Percentiles rank a stretch among this genome's conserved stretches.
Evolutionary conservation across 257 asterid species (phyloP).

Genomic region (Parsonsia alboflavescens): DNA sequence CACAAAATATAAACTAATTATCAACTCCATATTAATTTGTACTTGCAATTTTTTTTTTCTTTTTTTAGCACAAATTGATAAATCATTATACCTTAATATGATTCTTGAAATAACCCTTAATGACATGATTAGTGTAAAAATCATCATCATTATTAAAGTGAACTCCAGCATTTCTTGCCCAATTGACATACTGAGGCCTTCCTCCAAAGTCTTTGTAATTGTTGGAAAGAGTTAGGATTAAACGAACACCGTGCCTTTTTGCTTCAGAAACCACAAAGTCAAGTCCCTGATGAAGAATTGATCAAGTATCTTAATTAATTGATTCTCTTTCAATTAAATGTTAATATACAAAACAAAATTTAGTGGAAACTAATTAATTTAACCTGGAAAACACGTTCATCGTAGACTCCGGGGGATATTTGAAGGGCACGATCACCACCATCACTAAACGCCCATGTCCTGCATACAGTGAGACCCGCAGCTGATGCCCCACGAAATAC

Average conservation of each 20-base stretch:
- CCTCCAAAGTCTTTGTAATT: constrained; percentile 69
- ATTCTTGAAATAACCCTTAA: constrained; percentile 58
- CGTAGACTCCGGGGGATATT: constrained; percentile 35
- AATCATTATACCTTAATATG: constrained; percentile 49
- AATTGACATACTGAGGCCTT: constrained; percentile 40
- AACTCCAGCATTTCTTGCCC: constrained; percentile 58
- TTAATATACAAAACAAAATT: too few species aligned
- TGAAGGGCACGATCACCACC: constrained; percentile 50
- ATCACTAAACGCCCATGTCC: constrained; percentile 66
- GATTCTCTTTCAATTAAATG: too few species aligned
- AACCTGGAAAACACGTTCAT: constrained; percentile 54
- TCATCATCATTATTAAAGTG: constrained; percentile 48
- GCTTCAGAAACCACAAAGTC: constrained; percentile 70
- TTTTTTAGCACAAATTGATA: not conserved
- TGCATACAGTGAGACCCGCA: constrained; percentile 43
- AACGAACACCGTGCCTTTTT: constrained; percentile 44
- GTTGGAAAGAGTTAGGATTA: constrained; percentile 60
- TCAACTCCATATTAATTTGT: too few species aligned
- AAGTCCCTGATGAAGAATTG: too few species aligned
- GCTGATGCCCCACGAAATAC: constrained; percentile 38
- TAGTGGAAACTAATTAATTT: too few species aligned
- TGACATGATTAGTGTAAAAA: constrained; percentile 55
- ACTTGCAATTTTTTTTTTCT: too few species aligned
- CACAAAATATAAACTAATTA: not conserved
- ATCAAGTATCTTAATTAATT: too few species aligned